These are phyloP conservation scores for Fusarium burgessii DNA, from an alignment of 2,329 filamentous ascomycete species.

Conservation along the genomic window DNA sequence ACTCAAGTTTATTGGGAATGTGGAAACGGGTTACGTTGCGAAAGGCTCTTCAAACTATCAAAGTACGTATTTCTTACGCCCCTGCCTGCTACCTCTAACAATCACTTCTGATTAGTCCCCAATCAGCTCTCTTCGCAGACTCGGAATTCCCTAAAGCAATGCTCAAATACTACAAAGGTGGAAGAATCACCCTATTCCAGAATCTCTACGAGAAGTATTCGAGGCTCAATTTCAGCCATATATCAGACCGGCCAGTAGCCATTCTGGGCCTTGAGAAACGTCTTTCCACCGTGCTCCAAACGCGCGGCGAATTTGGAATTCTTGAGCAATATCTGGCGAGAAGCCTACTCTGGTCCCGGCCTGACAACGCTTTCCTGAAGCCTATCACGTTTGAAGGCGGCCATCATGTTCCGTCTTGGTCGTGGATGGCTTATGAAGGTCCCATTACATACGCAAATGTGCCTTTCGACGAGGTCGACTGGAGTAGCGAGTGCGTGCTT, in stretches of 20 bases:
- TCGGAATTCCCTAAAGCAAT: neutral
- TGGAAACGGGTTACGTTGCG: neutral
- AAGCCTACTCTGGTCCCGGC: neutral
- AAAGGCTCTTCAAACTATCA: neutral
- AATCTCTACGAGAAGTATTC: slow-evolving; percentile 1
- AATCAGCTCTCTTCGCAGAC: slow-evolving; percentile 1
- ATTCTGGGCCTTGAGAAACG: neutral
- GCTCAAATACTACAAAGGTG: neutral
- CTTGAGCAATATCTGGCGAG: neutral
- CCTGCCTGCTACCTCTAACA: neutral
- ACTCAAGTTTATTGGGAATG: slow-evolving; percentile 14
- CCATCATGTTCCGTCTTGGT: neutral
- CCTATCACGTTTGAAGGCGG: neutral
- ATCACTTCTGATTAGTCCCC: neutral
- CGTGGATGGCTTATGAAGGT: slow-evolving; percentile 1
- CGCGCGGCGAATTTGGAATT: neutral
- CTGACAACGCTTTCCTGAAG: neutral
- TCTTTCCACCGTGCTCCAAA: neutral
- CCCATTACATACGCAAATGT: neutral
- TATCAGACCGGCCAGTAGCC: neutral
- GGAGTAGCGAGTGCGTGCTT: neutral
- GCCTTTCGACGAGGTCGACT: neutral
- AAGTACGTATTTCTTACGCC: neutral
- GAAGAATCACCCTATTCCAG: neutral
- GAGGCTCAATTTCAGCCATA: neutral